phyloP scores from a whole-genome alignment of 345 rosid species.

The Brassica nigra region DNA sequence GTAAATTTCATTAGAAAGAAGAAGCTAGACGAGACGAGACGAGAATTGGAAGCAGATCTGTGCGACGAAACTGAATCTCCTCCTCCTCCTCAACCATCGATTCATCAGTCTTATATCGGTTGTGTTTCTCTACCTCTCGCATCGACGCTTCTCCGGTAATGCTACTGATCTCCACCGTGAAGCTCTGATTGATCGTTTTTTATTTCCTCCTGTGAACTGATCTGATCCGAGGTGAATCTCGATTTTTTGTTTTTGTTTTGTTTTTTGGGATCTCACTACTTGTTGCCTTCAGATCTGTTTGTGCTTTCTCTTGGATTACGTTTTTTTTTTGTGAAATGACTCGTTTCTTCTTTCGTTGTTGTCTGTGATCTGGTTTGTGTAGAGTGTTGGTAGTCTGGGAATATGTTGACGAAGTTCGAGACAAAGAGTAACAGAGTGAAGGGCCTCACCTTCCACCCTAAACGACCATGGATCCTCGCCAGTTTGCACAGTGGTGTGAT shows the following conservation, averaged over 20 bases:
- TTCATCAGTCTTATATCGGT: neutral
- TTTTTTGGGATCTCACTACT: neutral
- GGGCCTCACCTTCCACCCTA: conserved; percentile 86
- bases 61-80: conserved; percentile 33
- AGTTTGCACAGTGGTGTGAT: conserved; percentile 97
- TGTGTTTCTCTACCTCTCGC: conserved; percentile 3
- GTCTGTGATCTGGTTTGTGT: conserved; percentile 24
- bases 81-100: conserved; percentile 9
- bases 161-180: conserved; percentile 27
- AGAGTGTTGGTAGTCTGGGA: neutral
- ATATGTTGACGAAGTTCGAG: conserved; percentile 90
- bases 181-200: conserved; percentile 30
- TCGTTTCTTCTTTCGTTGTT: neutral
- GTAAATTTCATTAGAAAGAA: neutral
- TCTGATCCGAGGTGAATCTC: conserved; percentile 62
- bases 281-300: neutral
- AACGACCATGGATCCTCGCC: conserved; percentile 94
- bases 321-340: neutral
- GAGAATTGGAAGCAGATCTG: conserved; percentile 32
- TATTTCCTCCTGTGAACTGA: conserved; percentile 26
- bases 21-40: conserved; percentile 7
- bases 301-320: neutral
- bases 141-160: conserved; percentile 22
- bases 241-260: neutral
- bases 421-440: conserved; percentile 96